Percentiles rank a stretch among this genome's conserved stretches.
Conservation (phyloP, 2,329 filamentous ascomycete genomes). For the Albifimbria verrucaria region DNA sequence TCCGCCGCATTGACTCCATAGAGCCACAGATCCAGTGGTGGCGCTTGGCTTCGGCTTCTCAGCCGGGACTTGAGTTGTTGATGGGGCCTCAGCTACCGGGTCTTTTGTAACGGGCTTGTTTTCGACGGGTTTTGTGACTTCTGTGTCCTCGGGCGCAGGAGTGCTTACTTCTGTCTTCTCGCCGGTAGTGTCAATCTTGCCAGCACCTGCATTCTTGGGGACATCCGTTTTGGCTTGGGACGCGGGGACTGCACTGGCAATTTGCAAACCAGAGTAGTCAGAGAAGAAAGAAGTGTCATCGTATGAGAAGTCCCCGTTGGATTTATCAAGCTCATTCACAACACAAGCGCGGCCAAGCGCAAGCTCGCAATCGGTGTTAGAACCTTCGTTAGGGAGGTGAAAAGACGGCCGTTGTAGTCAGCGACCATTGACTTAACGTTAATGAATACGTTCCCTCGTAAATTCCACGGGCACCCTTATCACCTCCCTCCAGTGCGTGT, state of each 20-base stretch:
- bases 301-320: conserved; percentile 30
- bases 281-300: conserved; percentile 44
- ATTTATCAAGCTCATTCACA: conserved; percentile 44
- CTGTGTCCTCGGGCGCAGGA: neutral
- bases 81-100: neutral
- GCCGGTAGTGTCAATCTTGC: conserved; percentile 25
- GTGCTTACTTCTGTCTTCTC: neutral
- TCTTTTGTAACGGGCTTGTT: neutral
- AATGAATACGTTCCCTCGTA: conserved; percentile 57
- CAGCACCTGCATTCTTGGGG: conserved; percentile 42
- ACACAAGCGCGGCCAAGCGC: conserved; percentile 48
- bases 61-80: neutral
- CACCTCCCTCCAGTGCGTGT: conserved; percentile 54
- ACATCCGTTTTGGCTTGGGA: conserved; percentile 32
- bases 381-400: conserved; percentile 26
- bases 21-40: neutral
- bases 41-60: neutral
- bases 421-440: conserved; percentile 44
- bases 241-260: conserved; percentile 39
- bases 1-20: neutral
- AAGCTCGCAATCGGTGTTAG: conserved; percentile 38
- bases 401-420: conserved; percentile 26
- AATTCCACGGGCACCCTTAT: conserved; percentile 37
- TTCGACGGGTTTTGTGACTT: neutral
- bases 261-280: conserved; percentile 49